Evolutionary conservation across 1,284 basidiomycete species (phyloP), one percentile per base, ranked within the genome.

Genomic region (Trametes polyzona): DNA sequence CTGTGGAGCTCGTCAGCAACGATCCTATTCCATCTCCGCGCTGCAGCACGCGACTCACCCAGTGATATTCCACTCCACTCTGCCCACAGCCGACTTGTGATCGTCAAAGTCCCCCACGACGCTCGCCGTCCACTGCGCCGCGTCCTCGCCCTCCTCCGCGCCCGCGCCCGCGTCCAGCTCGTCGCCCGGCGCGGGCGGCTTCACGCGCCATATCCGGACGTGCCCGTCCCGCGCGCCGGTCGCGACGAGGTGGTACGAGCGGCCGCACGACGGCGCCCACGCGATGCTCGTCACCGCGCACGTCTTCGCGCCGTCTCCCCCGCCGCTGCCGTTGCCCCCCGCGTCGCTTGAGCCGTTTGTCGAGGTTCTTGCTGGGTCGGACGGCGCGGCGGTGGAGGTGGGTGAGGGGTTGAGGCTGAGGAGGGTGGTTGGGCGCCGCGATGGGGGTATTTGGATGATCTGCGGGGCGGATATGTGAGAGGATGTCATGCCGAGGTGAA

Each of bases 251-350:
- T 97, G 95, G 73, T 95, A 96, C 1, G 91, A 92, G 21, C 94
- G 82, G 1, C 95, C 95, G 64, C 93, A 96, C 0, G 88, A 89
- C 1, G 95, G 92, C 1, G 95, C 93, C 94, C 95, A 98, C 4
- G 93, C 80, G 39, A 97, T 82, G 24, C 87, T 86, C 0, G 89
- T 91, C 50, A 95, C 82, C 1, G 93, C 82, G 50, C 77, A 84
- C 3, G 80, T 71, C 4, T 78, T 76, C 4, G 76, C 73, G n/a
- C 72, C 66, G 27, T 74, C 65, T 11, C 26, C 17, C 14, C 32
- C 44, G 53, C 16, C 11, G 32, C 23, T 17, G 48, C 23, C 12
- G 26, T 26, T 33, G 27, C 23, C 30, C 24, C 37, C 53, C 0
- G 30, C 23, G 10, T 21, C n/a, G 29, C 26, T n/a, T n/a, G 27